Evolutionary conservation across 805 yeast species (phyloP), one percentile per base, ranked within the genome.

Genomic region (Danielia reshetovae): DNA sequence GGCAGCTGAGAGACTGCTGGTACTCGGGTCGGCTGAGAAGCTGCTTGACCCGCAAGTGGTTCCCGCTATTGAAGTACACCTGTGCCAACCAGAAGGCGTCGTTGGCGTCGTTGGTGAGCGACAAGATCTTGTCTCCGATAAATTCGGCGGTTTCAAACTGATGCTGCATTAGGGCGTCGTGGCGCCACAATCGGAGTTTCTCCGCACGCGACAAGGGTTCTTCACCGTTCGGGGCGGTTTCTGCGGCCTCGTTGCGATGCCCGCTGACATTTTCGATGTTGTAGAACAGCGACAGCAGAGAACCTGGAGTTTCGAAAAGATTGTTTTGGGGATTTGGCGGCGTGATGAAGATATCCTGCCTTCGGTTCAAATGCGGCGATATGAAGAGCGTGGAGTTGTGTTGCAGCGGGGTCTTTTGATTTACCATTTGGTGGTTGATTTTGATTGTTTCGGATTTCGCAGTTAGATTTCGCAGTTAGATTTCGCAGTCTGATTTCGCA

Each of bases 11-110:
- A 29, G 82, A 75, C 36, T 68, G 59, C 41, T 77, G 75, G 45
- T 72, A 77, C 35, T 72, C 76, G 0, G 70, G 62, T 10, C 76
- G 71, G 12, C 77, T 60, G 14, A 90, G 67, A 27, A 89, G 59
- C 43, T 79, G 80, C 34, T 87, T 74, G 2, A 95, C 96, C 22
- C 96, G 68, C 26, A 81, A 72, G 57, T 77, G 88, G 52, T 84
- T 77, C 8, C 90, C 90, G 36, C 77, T 77, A 36, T 79, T 68
- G 57, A 78, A 86, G 55, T 83, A 79, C 4, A 85, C 95, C 62
- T 90, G 96, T 0, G 96, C 96, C 19, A 90, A 68, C 96, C 97
- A 89, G 58, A 87, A 90, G 8, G 96, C 96, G 55, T 90, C 97
- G 51, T 82, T 85, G 10, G 96, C 84, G 52, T 89, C 96, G 39